Evolutionary conservation across 306 rosid genomes (phyloP).

Genomic region (Gleditsia sinensis): DNA sequence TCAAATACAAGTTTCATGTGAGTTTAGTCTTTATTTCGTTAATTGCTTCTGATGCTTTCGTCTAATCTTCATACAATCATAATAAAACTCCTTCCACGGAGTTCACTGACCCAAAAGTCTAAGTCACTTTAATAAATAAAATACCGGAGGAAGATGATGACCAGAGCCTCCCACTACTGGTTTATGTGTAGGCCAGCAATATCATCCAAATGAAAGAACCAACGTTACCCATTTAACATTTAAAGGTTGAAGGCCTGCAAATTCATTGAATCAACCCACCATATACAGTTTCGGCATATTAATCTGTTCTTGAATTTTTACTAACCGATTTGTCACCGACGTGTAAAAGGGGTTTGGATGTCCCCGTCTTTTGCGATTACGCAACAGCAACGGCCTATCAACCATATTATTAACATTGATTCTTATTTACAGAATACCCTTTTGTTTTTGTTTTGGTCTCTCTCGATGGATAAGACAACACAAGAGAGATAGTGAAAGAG

Average conservation of each 20-base stretch:
- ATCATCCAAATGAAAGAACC: neutral
- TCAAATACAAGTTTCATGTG: slow-evolving; percentile 7
- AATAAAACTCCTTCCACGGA: neutral
- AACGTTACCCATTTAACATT: neutral
- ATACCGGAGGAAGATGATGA: neutral
- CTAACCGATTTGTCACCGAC: neutral
- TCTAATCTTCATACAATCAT: neutral
- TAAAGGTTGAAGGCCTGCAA: neutral
- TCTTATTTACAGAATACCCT: neutral
- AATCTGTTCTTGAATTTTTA: neutral
- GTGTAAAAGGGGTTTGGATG: neutral
- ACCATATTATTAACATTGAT: neutral
- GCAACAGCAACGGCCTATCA: neutral
- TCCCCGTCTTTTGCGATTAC: neutral
- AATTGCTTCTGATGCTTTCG: neutral
- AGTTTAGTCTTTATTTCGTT: neutral
- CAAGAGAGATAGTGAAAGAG: neutral
- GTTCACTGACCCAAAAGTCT: neutral
- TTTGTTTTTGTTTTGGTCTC: neutral
- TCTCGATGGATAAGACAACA: neutral
- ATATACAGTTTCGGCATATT: neutral
- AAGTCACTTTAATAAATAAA: neutral
- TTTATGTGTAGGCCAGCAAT: neutral
- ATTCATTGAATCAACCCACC: neutral
- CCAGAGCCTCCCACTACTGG: neutral